Base-by-base conservation (phyloP, 208 protist species). In the Crithidia expoeki region DNA sequence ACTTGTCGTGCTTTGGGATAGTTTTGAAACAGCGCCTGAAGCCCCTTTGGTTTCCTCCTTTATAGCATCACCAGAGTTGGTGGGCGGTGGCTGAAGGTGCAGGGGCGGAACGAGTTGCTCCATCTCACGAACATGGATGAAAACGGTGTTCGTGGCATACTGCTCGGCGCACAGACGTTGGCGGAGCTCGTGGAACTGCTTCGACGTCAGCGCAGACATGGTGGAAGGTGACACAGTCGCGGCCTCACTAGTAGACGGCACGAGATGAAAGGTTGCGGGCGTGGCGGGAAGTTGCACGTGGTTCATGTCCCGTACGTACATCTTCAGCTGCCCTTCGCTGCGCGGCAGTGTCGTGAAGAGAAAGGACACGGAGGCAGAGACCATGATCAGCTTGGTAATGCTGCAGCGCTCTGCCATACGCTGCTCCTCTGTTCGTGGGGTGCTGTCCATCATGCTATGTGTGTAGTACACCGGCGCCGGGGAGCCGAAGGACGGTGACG, bases 341-440 rank as follows among this genome's bases (percentile, higher is more conserved):
- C 73, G 66, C 11, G 86, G 84, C 16, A 89, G 55, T 4, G 78
- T 71, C 19, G 74, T 79, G 75, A 94, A 96, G 33, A 96, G 81
- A 27, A 79, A 90, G 0, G 80, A 79, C 12, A 96, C 72, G 4
- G 83, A 89, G 42, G 90, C 84, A 27, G 90, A 90, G 2, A 93
- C 73, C 76, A 96, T 88, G 51, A 93, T 92, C 11, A 96, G 80
- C 72, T 94, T 94, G 10, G 85, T 92, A n/a, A 94, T 79, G 64
- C 82, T 92, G 53, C 80, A 78, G 16, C 90, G 84, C 70, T 95
- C 86, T 12, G 79, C 79, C 11, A 90, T 61, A 21, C 86, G 68
- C 51, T 83, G 83, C 56, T 83, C 73, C n/a, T 91, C 77, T 19
- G 72, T 84, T 2, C 47, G 63, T 16, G 74, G 72, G 19, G 68